Base-by-base conservation (phyloP, 1,284 basidiomycete species). In the Volvariella surrecta region DNA sequence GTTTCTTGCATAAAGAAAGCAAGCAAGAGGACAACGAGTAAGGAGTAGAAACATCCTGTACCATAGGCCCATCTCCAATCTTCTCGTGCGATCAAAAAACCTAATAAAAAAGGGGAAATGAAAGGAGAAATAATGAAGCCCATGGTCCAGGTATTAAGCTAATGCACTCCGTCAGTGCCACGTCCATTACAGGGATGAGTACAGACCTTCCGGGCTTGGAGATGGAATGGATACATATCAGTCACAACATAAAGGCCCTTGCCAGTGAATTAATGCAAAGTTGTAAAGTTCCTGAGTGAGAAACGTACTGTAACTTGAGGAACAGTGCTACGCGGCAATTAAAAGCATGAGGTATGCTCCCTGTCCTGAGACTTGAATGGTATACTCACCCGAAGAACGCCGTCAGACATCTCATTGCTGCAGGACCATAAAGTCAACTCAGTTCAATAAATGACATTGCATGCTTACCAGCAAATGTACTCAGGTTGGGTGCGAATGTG, bases 41-140 rank as follows among this genome's bases (percentile, higher is more conserved):
- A 59, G 24, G 65, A 64, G 52, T 83, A 86, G 3, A 84, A 71
- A 31, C 69, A 73, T 1, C 74, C 82, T 39, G 79, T 73, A 9
- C 79, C 81, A 50, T 85, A 87, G 3, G 80, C 68, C 82, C 83
- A 88, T 34, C 81, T 63, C 78, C 79, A 85, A 42, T 78, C 77
- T 40, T 69, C 64, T 2, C 76, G 67, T 2, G 79, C 79, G 32
- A 79, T 78, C 9, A 85, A 64, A 56, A 83, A 86, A 1, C 83
- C 82, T 51, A 84, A 80, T 2, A 69, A 63, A 54, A 84, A 84
- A 0, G 83, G 82, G 0, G 78, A 80, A 17, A 82, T 49, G 63
- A 83, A 83, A 0, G 82, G 76, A 8, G 74, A 69, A 7, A 73
- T 62, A 55, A 85, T 71, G 60, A 84, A 82, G 0, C 81, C 82